Evolutionary conservation across 163 green algal genomes (phyloP).

Genomic region (Scenedesmus sp.): DNA sequence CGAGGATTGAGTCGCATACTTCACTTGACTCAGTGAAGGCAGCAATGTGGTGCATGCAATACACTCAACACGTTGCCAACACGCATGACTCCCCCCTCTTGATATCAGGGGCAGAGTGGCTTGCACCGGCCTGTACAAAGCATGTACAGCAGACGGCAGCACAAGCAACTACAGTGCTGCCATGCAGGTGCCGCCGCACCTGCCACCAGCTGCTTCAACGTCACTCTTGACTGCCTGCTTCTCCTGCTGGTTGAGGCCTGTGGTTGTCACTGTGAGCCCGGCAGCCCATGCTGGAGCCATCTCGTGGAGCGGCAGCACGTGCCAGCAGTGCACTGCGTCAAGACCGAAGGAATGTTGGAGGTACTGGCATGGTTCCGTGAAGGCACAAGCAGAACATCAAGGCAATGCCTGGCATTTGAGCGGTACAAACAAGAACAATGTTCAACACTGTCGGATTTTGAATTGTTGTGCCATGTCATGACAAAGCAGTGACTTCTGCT

Average conservation of each 20-base stretch:
- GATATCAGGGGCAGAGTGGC: no score
- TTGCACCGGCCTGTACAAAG: background rate
- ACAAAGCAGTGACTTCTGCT: background rate
- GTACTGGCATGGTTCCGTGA: no score
- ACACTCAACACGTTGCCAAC: no score
- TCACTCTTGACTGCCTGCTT: background rate
- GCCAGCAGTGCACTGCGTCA: background rate
- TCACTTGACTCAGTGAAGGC: background rate
- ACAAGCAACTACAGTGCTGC: background rate
- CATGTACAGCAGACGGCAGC: background rate
- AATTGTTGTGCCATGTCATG: background rate
- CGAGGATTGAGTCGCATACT: background rate
- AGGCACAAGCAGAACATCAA: no score
- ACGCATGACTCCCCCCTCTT: no score
- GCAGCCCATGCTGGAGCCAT: background rate
- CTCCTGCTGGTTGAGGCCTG: constrained; percentile 9
- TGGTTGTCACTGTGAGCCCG: constrained; percentile 38
- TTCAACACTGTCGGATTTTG: background rate
- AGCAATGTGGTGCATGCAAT: no score
- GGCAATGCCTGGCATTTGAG: no score
- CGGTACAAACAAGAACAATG: background rate
- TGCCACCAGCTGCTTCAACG: constrained; percentile 36
- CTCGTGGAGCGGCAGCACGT: background rate
- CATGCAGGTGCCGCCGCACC: constrained; percentile 6
- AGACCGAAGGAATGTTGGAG: background rate